Evolutionary conservation across 108 stramenopile species (phyloP), one percentile per base, ranked within the genome.

Genomic region (Epithemia pelagica): DNA sequence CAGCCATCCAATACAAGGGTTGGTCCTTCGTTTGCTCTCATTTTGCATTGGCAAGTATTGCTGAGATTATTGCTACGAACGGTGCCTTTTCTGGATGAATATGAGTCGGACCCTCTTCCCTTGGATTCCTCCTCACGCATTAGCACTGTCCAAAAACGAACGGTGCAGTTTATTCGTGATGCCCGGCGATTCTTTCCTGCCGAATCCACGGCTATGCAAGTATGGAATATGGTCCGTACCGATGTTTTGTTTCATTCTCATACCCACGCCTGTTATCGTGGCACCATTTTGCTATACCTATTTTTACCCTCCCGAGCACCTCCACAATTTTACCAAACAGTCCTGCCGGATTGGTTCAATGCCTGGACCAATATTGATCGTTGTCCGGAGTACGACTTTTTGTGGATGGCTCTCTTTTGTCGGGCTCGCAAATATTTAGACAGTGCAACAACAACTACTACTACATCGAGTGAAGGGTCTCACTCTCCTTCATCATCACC

Each of bases 381-480:
- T 21, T 92, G 91, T 76, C 91, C 89, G 0, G 94, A 92, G 55
- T 87, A 72, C 60, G 94, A 95, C 58, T 89, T 77, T 73, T 68
- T 91, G 37, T 95, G 90, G 89, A 74, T 95, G 64, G 78, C 83
- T 26, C 61, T 95, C 59, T 85, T 95, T 66, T 82, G 85, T 60
- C 70, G 94, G 54, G 86, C 89, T 5, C 80, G 91, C 22, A 95
- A 95, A 68, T 76, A 84, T 67, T 61, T 89, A n/a, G 37, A 46
- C 37, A 46, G 37, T 46, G 37, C 5, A 15, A 46, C 37, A 15
- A 15, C 15, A 15, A 46, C 10, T 46, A 15, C 5, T 46, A 15
- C 37, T 10, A 46, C 37, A 10, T n/a, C n/a, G n/a, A n/a, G n/a
- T n/a, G n/a, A n/a, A n/a, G n/a, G n/a, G n/a, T n/a, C n/a, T n/a